phyloP scores from a whole-genome alignment of 192 early-diverging fungal genomes.

The Coemansia pectinata region DNA sequence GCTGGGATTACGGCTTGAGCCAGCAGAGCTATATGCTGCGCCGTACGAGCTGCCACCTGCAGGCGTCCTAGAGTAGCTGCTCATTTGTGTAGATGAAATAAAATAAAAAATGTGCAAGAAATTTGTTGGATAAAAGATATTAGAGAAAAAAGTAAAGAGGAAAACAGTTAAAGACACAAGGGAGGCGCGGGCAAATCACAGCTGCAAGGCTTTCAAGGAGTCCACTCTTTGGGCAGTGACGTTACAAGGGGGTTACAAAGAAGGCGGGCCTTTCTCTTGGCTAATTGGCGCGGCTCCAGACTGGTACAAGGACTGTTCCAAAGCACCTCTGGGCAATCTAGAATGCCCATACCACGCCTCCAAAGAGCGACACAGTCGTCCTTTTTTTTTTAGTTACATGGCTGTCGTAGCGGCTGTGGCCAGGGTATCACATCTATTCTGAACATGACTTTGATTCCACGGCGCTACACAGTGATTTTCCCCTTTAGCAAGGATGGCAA shows the following conservation, averaged over 20 bases:
- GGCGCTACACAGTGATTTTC: constrained; percentile 33
- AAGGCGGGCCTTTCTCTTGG: neutral
- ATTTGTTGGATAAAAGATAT: neutral
- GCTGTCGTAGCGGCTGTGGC: neutral
- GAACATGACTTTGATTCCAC: neutral
- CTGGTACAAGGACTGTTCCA: neutral
- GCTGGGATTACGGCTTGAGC: constrained; percentile 3
- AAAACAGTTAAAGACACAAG: neutral
- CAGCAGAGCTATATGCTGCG: neutral
- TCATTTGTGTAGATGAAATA: constrained; percentile 22
- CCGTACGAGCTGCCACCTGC: constrained; percentile 12
- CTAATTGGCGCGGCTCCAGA: neutral
- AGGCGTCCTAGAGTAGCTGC: constrained; percentile 31
- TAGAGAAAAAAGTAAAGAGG: neutral
- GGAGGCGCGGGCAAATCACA: neutral
- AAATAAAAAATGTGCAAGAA: neutral
- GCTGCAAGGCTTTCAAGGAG: neutral
- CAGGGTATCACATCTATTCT: neutral
- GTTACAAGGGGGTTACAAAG: neutral
- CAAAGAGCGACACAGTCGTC: neutral
- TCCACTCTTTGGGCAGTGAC: neutral
- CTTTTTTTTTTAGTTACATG: neutral
- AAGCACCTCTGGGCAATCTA: neutral
- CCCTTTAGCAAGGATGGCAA: constrained; percentile 12
- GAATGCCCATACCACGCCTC: neutral